Conservation (phyloP, 768 basidiomycete species). For the Agrocybe pediades region DNA sequence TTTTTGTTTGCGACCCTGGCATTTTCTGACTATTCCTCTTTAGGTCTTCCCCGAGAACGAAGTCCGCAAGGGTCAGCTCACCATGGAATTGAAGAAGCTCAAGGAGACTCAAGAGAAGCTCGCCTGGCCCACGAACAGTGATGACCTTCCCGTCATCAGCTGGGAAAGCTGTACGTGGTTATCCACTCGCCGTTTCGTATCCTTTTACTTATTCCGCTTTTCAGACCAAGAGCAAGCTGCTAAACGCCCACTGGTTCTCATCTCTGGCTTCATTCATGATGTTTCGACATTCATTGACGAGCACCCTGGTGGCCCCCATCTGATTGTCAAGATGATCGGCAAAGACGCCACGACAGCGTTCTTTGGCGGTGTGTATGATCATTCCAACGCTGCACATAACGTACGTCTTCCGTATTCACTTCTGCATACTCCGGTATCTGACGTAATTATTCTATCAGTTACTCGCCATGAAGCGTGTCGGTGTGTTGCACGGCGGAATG, state of each 20-base stretch:
- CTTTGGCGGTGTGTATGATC: constrained; percentile 76
- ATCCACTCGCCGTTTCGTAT: background rate
- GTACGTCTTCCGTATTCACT: constrained; percentile 20
- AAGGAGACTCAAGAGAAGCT: constrained; percentile 76
- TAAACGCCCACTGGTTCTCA: constrained; percentile 79
- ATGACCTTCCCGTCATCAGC: constrained; percentile 76
- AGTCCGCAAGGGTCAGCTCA: constrained; percentile 86
- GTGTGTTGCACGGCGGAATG: constrained; percentile 49
- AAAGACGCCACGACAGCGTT: constrained; percentile 93
- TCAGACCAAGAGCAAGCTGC: constrained; percentile 78
- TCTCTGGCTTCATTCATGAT: constrained; percentile 94
- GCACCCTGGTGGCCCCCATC: constrained; percentile 88
- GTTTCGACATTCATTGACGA: constrained; percentile 83
- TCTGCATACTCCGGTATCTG: constrained; percentile 84
- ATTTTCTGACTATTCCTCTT: background rate
- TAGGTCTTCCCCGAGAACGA: constrained; percentile 57
- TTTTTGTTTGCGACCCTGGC: background rate
- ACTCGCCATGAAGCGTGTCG: constrained; percentile 64
- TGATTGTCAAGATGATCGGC: constrained; percentile 83
- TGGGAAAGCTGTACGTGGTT: constrained; percentile 80
- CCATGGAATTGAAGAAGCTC: constrained; percentile 91
- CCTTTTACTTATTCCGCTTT: constrained; percentile 8
- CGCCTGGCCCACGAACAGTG: constrained; percentile 76
- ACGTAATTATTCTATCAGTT: constrained; percentile 48
- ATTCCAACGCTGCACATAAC: constrained; percentile 62